Conservation (phyloP, 352 stramenopile genomes). For the Aphanomyces invadans region DNA sequence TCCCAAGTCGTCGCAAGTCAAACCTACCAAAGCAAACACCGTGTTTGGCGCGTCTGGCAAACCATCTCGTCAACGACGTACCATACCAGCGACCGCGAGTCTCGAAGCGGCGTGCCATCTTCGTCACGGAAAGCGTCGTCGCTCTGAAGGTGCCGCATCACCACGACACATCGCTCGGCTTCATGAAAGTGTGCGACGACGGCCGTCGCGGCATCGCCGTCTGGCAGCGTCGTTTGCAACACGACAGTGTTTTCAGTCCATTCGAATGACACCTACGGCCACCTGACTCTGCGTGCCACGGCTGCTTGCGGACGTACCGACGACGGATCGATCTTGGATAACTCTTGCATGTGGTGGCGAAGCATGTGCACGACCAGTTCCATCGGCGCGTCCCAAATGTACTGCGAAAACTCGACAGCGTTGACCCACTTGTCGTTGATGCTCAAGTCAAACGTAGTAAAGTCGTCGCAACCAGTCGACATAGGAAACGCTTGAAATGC, state of each 20-base stretch:
- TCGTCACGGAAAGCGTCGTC: not conserved
- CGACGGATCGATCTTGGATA: not conserved
- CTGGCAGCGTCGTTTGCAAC: not conserved
- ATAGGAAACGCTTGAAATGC: not conserved
- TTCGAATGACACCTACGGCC: not conserved
- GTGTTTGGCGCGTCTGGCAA: too few species aligned
- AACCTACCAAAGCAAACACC: too few species aligned
- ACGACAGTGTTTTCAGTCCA: constrained; percentile 5
- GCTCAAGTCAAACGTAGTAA: not conserved
- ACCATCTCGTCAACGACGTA: not conserved
- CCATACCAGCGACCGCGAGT: not conserved
- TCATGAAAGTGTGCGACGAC: not conserved
- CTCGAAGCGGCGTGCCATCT: too few species aligned
- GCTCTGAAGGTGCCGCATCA: not conserved
- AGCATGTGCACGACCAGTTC: not conserved
- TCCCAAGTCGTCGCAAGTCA: too few species aligned
- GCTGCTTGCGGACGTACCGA: not conserved
- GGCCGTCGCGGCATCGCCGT: not conserved
- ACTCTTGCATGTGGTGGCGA: not conserved
- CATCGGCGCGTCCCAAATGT: not conserved
- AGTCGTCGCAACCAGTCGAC: not conserved
- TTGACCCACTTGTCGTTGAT: not conserved
- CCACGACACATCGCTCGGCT: not conserved
- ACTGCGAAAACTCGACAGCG: not conserved
- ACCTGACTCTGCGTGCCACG: not conserved